phyloP scores from a whole-genome alignment of 129 eudicot genomes.

The Gnaphalium uliginosum region DNA sequence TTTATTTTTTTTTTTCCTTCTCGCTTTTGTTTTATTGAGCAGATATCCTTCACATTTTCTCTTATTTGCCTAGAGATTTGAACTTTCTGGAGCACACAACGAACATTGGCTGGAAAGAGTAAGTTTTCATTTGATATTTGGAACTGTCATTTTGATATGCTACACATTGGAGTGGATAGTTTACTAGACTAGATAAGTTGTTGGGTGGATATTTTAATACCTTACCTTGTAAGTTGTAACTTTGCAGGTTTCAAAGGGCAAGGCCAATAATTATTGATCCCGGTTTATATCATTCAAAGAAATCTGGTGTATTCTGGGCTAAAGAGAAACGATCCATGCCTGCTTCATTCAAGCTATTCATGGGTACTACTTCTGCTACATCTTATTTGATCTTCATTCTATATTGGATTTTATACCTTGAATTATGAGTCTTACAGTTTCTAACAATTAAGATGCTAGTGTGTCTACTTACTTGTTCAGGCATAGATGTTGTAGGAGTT shows the following conservation, averaged over 20 bases:
- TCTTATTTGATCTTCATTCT: background rate
- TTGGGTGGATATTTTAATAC: background rate
- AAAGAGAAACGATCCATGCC: conserved; percentile 97
- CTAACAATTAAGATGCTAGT: background rate
- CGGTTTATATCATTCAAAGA: conserved; percentile 83
- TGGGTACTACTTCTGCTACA: conserved; percentile 51
- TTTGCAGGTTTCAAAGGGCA: conserved; percentile 73
- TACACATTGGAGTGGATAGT: background rate
- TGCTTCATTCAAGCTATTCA: conserved; percentile 84
- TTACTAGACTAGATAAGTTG: conserved; percentile 2
- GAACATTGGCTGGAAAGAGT: conserved; percentile 98
- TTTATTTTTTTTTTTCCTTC: background rate
- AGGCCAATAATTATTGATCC: conserved; percentile 92
- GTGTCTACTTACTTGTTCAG: background rate
- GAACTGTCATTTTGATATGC: conserved; percentile 9
- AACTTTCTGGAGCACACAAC: conserved; percentile 97
- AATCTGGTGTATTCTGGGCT: conserved; percentile 96
- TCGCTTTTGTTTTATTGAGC: conserved; percentile 31
- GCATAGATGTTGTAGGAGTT: no score
- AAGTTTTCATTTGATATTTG: conserved; percentile 37
- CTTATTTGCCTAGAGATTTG: conserved; percentile 89
- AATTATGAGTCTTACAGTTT: background rate
- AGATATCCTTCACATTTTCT: conserved; percentile 93
- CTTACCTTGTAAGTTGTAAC: background rate
- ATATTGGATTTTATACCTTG: background rate